Conservation (phyloP, 768 basidiomycete species). For the Lactifluus rugatus region DNA sequence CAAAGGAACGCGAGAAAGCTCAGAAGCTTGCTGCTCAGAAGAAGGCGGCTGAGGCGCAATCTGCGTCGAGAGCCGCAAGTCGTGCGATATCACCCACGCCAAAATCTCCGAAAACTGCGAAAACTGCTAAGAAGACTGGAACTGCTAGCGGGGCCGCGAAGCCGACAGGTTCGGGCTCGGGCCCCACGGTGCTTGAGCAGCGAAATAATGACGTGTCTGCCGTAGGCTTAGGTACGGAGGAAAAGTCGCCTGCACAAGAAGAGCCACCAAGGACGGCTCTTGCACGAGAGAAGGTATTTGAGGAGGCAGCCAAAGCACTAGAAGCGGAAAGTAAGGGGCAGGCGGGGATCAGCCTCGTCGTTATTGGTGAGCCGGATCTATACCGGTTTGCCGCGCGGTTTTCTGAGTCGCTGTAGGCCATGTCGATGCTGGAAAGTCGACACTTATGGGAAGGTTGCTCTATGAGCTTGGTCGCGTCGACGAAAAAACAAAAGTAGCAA, state of each 20-base stretch:
- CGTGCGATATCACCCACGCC: constrained; percentile 16
- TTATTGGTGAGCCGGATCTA: constrained; percentile 59
- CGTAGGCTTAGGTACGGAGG: constrained; percentile 50
- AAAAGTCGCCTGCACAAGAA: constrained; percentile 35
- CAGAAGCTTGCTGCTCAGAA: constrained; percentile 43
- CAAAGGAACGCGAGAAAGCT: constrained; percentile 72
- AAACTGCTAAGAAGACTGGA: constrained; percentile 33
- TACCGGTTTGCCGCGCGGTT: neutral
- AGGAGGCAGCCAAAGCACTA: constrained; percentile 56
- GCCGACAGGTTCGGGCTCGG: constrained; percentile 27
- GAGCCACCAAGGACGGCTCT: constrained; percentile 55
- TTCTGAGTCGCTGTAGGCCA: constrained; percentile 51
- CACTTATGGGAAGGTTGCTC: constrained; percentile 87
- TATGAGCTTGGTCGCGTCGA: constrained; percentile 87
- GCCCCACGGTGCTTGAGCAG: constrained; percentile 40
- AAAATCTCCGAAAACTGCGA: constrained; percentile 22
- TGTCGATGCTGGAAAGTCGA: constrained; percentile 98
- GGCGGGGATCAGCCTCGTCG: constrained; percentile 75
- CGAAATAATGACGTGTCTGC: constrained; percentile 64
- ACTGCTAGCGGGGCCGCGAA: constrained; percentile 21
- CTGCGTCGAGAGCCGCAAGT: constrained; percentile 10
- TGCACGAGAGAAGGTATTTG: constrained; percentile 72
- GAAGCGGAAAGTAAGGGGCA: constrained; percentile 43
- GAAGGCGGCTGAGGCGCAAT: constrained; percentile 29
- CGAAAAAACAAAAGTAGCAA: constrained; percentile 73